A percentile compares a stretch with the other conserved stretches of the same genome.
phyloP scores from a whole-genome alignment of 1,139 yeast genomes.

The Suhomyces kunorum region DNA sequence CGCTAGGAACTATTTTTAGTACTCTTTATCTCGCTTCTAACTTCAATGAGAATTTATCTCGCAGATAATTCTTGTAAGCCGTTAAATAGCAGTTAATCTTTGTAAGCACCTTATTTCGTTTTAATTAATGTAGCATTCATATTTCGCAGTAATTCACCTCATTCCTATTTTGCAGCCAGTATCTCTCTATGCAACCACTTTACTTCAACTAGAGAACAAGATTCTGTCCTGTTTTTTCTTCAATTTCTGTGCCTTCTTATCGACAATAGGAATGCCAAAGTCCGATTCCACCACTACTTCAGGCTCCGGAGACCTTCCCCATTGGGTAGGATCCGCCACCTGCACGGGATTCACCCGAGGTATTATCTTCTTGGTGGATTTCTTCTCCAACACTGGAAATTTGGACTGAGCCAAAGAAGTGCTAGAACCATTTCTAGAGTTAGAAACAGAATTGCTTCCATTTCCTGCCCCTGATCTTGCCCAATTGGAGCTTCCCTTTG shows the following conservation, averaged over 20 bases:
- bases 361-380: constrained; percentile 33
- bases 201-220: constrained; percentile 12
- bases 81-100: too few species aligned
- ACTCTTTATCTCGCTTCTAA: too few species aligned
- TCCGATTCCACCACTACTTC: constrained; percentile 15
- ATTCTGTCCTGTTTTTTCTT: constrained; percentile 31
- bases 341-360: constrained; percentile 44
- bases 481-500: constrained; percentile 8
- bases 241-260: constrained; percentile 32
- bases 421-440: constrained; percentile 6
- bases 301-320: constrained; percentile 24
- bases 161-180: too few species aligned
- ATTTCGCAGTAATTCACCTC: too few species aligned
- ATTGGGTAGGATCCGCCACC: constrained; percentile 25
- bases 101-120: too few species aligned
- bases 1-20: too few species aligned
- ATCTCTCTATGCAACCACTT: too few species aligned
- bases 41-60: too few species aligned
- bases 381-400: constrained; percentile 46
- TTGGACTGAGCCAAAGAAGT: constrained; percentile 20
- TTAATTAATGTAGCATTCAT: too few species aligned
- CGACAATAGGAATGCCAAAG: constrained; percentile 24
- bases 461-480: constrained; percentile 9
- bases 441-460: constrained; percentile 2
- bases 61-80: too few species aligned